Conservation (phyloP, 2,329 filamentous ascomycete species). For the Nemania abortiva region DNA sequence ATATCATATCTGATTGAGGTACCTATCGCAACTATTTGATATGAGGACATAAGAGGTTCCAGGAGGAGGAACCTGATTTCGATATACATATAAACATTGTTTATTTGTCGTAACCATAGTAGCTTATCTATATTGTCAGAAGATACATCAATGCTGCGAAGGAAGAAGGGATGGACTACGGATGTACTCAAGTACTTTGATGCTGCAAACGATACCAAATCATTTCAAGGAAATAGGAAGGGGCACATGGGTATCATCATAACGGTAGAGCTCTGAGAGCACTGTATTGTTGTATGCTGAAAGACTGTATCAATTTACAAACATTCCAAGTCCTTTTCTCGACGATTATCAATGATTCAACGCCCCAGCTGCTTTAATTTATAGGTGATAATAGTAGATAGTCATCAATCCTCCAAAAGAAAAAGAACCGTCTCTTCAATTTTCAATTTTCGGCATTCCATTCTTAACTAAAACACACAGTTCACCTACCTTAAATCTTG, state of each 20-base stretch:
- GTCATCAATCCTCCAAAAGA: background rate
- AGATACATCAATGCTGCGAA: no score
- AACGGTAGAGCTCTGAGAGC: background rate
- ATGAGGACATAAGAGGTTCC: no score
- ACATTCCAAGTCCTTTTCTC: background rate
- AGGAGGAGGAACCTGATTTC: no score
- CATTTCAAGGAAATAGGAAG: background rate
- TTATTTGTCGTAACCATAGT: no score
- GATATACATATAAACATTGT: no score
- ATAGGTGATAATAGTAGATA: background rate
- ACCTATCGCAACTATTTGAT: no score
- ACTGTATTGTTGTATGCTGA: background rate
- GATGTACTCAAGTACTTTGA: no score
- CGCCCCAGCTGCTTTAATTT: no score
- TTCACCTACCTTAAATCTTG: slow-evolving; percentile 44
- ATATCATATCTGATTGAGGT: no score
- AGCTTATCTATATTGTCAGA: no score
- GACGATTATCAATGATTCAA: background rate
- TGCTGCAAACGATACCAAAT: background rate
- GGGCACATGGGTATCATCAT: background rate
- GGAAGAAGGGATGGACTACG: no score
- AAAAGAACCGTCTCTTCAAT: background rate
- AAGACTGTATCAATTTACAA: slow-evolving; percentile 8
- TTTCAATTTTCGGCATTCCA: background rate
- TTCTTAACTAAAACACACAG: background rate